Percentiles rank a stretch among this genome's conserved stretches.
phyloP scores from a whole-genome alignment of 2,329 filamentous ascomycete genomes.

The Pyrenochaeta sp. region DNA sequence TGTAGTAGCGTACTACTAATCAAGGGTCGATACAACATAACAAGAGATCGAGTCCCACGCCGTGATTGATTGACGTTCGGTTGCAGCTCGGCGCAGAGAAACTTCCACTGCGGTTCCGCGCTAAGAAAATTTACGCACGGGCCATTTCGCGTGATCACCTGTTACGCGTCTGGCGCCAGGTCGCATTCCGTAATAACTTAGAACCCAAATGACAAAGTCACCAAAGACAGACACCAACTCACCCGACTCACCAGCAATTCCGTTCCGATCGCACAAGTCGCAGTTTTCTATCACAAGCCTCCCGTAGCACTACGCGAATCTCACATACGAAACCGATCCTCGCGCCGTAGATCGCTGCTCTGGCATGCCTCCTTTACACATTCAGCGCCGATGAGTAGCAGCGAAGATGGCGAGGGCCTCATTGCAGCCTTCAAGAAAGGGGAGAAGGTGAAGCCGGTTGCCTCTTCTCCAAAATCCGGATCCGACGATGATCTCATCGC shows the following conservation, averaged over 20 bases:
- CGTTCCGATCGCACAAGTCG: too few species aligned
- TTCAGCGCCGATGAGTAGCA: slow-evolving; percentile 43
- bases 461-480: neutral
- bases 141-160: slow-evolving; percentile 19
- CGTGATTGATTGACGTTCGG: too few species aligned
- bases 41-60: slow-evolving; percentile 5
- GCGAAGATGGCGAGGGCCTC: slow-evolving; percentile 30
- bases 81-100: too few species aligned
- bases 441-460: slow-evolving; percentile 1
- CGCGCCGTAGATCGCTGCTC: too few species aligned
- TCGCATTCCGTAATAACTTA: slow-evolving; percentile 1
- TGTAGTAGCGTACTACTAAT: slow-evolving; percentile 24
- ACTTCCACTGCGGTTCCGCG: slow-evolving; percentile 8
- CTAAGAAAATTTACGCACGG: slow-evolving; percentile 2
- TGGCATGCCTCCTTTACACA: too few species aligned
- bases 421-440: slow-evolving; percentile 39
- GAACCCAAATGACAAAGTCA: neutral
- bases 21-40: slow-evolving; percentile 29
- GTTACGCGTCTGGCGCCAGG: slow-evolving; percentile 3
- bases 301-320: too few species aligned
- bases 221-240: too few species aligned
- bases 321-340: too few species aligned
- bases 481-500: too few species aligned
- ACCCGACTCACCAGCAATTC: too few species aligned
- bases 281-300: too few species aligned